Base-by-base conservation (phyloP, 495 filamentous ascomycete genomes). In the Aspergillus diversus region DNA sequence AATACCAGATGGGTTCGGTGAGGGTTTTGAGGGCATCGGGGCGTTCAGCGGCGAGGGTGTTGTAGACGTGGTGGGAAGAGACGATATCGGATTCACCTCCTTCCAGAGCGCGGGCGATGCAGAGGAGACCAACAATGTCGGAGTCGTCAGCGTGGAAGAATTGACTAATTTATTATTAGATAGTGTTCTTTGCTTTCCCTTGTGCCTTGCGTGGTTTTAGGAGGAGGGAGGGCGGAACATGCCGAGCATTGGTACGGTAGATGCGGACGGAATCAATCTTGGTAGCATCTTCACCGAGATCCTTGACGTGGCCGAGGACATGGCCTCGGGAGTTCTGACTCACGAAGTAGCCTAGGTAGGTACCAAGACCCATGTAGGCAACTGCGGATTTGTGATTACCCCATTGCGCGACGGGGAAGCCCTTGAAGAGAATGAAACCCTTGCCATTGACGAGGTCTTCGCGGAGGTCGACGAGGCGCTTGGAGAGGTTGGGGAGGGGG, bases 291-390 rank as follows among this genome's bases (percentile, higher is more conserved):
- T 94, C 92, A 43, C 91, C 90, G 4, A 96, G 81, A 75, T 96
- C 91, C 75, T 96, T 92, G 71, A 96, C 92, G 73, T 97, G 92
- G 3, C 92, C 92, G 9, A 97, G 81, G 13, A 96, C 90, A 73
- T 96, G 92, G n/a, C 92, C 92, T 48, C 85, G 85, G 7, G 87
- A 85, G 77, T 97, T 97, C 70, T 97, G 92, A 43, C 86, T 90
- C 42, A 93, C 83, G 60, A 93, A 91, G 75, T 96, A 92, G 39
- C 92, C 92, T 5, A 97, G 81, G 68, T 94, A 86, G 3, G 90
- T 89, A n/a, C 92, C 92, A 2, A 97, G 79, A 35, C 92, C 92
- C 89, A 97, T 92, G 76, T 96, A 96, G 21, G 91, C 92, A 33
- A 90, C 86, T 27, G 92, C 92, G 12, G 86, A 90, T 76, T 95